phyloP scores from a whole-genome alignment of 1,139 yeast species.

The Suzukiozyma palmioleophila region DNA sequence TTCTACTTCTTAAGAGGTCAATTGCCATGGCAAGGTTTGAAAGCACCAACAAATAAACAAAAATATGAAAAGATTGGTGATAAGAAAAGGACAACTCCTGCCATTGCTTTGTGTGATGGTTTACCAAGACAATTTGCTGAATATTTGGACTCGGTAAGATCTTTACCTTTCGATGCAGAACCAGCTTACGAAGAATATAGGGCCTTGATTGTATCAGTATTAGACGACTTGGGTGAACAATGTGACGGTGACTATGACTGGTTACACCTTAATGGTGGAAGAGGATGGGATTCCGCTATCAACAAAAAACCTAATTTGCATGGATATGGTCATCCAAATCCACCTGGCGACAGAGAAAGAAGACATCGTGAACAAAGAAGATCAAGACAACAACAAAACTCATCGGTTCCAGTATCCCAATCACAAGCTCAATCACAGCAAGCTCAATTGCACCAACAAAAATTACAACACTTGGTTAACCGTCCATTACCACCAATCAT shows the following conservation, averaged over 20 bases:
- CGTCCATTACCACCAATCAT: conserved; percentile 50
- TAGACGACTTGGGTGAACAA: conserved; percentile 64
- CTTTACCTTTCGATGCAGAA: conserved; percentile 83
- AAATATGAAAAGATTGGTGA: conserved; percentile 96
- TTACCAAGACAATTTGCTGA: conserved; percentile 86
- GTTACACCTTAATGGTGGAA: conserved; percentile 88
- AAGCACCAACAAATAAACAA: conserved; percentile 96
- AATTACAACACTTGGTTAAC: conserved; percentile 46
- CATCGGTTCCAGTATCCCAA: conserved; percentile 18
- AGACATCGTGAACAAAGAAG: conserved; percentile 46
- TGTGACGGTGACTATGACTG: conserved; percentile 92
- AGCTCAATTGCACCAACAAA: conserved; percentile 20
- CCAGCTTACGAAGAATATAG: conserved; percentile 91
- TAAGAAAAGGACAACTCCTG: conserved; percentile 82
- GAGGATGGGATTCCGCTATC: conserved; percentile 83
- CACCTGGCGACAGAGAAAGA: conserved; percentile 51
- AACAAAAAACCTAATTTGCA: conserved; percentile 87
- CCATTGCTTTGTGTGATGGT: conserved; percentile 72
- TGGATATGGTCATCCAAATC: conserved; percentile 74
- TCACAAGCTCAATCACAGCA: conserved; percentile 17
- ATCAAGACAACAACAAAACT: conserved; percentile 28
- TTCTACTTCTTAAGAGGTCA: conserved; percentile 91
- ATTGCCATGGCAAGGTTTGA: conserved; percentile 97
- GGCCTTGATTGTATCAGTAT: conserved; percentile 67
- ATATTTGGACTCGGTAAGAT: conserved; percentile 78